Evolutionary conservation across 495 filamentous ascomycete genomes (phyloP), one percentile per base, ranked within the genome.

Genomic region (Penicillium malachiteum): DNA sequence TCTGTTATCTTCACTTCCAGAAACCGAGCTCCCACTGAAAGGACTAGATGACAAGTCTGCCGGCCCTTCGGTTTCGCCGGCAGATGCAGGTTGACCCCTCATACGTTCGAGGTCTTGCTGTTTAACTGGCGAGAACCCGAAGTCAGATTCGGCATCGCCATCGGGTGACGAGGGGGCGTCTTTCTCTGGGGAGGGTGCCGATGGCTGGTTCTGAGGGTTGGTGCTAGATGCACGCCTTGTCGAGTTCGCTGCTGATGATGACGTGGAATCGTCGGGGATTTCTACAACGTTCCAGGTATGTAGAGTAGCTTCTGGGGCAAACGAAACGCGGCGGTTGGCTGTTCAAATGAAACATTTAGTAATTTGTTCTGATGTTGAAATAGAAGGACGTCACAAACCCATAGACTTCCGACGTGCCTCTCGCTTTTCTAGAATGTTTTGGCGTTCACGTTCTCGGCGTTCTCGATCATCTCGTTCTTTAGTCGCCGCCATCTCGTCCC

Each of bases 201-300:
- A 67, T 44, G 72, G 68, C 30, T 75, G 70, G 26, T 77, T 70
- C 18, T 76, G 71, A 5, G 79, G 58, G 18, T 78, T 76, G 7
- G 83, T 26, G 21, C 21, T 68, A 40, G 89, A 92, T 42, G 84
- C 81, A 53, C 89, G 81, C 59, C 90, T 78, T 16, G 89, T 88
- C 5, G 81, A 82, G 50, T 86, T 86, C 0, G 89, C 83, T 8
- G 90, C 81, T 33, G 89, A 92, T 5, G 91, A 95, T 12, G 88
- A 89, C 0, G 91, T 95, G 33, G 88, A 89, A 64, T 96, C 91
- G 55, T 91, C 90, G 55, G 86, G 82, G 52, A 93, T 87, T 60
- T 97, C 93, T 3, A 96, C 83, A 49, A 96, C 92, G 65, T 97
- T 92, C 84, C 96, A 99, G 3, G 94, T 99, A 67, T 99, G 94